Evolutionary conservation across 2,329 filamentous ascomycete genomes (phyloP).

Genomic region (Aspergillus calidoustus): DNA sequence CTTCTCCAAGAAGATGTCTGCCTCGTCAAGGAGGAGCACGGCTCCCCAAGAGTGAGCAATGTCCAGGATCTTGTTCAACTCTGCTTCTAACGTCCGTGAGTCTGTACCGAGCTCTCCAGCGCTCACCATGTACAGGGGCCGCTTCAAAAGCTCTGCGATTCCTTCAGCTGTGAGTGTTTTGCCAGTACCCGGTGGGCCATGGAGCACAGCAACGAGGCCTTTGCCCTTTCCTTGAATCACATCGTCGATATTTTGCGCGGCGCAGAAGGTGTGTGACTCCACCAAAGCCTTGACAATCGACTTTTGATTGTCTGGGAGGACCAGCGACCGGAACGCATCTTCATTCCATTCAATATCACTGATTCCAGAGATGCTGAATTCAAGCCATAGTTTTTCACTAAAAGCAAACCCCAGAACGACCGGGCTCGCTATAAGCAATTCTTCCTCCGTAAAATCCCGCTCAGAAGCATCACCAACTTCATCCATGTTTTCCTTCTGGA

Average conservation of each 20-base stretch:
- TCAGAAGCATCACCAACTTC: conserved; percentile 39
- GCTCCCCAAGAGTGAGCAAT: conserved; percentile 87
- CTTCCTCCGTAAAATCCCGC: conserved; percentile 75
- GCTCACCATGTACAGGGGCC: conserved; percentile 81
- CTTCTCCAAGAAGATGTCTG: conserved; percentile 82
- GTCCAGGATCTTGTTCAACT: conserved; percentile 82
- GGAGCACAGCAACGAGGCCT: conserved; percentile 79
- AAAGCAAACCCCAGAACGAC: conserved; percentile 88
- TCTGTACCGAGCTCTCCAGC: conserved; percentile 83
- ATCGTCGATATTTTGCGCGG: conserved; percentile 80
- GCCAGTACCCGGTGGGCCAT: conserved; percentile 84
- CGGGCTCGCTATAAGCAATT: conserved; percentile 81
- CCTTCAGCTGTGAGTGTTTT: conserved; percentile 88
- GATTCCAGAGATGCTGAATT: conserved; percentile 80
- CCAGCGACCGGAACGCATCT: conserved; percentile 78
- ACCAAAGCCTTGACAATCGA: conserved; percentile 79
- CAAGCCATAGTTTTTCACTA: conserved; percentile 86
- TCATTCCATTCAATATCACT: conserved; percentile 85
- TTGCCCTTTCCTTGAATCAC: conserved; percentile 84
- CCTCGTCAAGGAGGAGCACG: conserved; percentile 83
- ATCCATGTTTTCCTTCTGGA: conserved; percentile 63
- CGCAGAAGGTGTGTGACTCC: conserved; percentile 81
- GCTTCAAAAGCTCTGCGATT: conserved; percentile 80
- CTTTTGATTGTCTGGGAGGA: conserved; percentile 68
- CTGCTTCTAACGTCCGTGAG: conserved; percentile 71